Conservation (phyloP, 345 rosid genomes). For the Rhodamnia rubescens region DNA sequence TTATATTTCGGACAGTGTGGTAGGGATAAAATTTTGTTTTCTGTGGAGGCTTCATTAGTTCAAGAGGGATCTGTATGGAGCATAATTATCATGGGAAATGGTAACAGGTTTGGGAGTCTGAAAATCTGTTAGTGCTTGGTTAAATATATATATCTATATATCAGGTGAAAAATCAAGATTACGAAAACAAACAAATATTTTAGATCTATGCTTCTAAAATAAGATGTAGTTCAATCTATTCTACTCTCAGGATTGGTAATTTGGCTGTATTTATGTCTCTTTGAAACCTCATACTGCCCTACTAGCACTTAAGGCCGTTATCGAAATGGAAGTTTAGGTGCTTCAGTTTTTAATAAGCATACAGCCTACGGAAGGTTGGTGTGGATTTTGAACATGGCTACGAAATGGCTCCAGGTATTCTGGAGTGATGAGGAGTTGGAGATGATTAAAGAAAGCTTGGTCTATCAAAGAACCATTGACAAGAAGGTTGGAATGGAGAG, state of each 20-base stretch:
- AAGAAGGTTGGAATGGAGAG: conserved; percentile 45
- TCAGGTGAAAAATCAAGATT: background rate
- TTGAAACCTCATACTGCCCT: background rate
- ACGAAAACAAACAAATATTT: background rate
- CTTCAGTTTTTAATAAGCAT: background rate
- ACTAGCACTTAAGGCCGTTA: background rate
- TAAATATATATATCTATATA: background rate
- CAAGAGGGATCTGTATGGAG: background rate
- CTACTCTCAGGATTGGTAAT: background rate
- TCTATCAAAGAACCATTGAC: conserved; percentile 51
- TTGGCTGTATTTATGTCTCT: background rate
- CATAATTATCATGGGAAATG: background rate
- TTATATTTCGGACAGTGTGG: background rate
- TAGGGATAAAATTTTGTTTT: background rate
- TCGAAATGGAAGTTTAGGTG: background rate
- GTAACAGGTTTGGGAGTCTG: background rate
- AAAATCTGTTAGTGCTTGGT: background rate
- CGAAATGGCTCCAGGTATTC: conserved; percentile 39
- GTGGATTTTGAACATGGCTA: background rate
- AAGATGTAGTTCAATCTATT: background rate
- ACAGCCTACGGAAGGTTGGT: background rate
- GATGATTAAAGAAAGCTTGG: conserved; percentile 54
- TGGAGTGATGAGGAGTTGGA: conserved; percentile 62
- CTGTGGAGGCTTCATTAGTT: background rate
- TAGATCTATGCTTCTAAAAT: background rate